A percentile compares a stretch with the other conserved stretches of the same genome.
Conservation (phyloP, 169 alveolate species). For the Cytauxzoon felis region DNA sequence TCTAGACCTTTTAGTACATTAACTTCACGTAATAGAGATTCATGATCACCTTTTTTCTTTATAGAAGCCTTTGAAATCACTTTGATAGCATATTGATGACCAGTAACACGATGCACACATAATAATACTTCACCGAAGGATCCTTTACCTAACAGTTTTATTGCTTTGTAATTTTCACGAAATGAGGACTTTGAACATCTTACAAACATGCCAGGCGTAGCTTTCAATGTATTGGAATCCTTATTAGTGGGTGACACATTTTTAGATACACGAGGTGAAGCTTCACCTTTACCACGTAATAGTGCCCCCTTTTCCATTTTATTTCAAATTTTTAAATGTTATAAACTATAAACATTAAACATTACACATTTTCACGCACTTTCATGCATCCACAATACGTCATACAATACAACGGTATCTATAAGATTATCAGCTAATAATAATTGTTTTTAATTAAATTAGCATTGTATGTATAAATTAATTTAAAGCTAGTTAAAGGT, state of each 20-base stretch:
- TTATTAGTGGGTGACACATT: background rate
- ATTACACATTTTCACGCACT: too few relatives aligned
- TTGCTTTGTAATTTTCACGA: conserved; percentile 80
- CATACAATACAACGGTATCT: too few relatives aligned
- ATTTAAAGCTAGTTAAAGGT: too few relatives aligned
- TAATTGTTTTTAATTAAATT: too few relatives aligned
- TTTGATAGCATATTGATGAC: conserved; percentile 86
- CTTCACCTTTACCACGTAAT: conserved; percentile 25
- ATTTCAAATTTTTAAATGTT: too few relatives aligned
- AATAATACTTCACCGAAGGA: conserved; percentile 89
- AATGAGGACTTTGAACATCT: conserved; percentile 79
- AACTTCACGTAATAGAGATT: conserved; percentile 80
- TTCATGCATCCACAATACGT: too few relatives aligned
- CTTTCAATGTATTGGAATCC: conserved; percentile 57
- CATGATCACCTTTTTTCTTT: conserved; percentile 80
- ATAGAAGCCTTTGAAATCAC: conserved; percentile 83
- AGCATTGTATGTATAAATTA: too few relatives aligned
- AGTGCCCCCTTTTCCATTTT: conserved; percentile 23
- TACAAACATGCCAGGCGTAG: conserved; percentile 88
- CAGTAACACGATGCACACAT: conserved; percentile 82
- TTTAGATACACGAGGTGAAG: conserved; percentile 4
- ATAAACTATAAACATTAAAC: too few relatives aligned
- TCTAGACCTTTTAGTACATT: conserved; percentile 80
- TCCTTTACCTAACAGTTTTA: conserved; percentile 87
- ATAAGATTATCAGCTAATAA: too few relatives aligned